A percentile compares a stretch with the other conserved stretches of the same genome.
These are phyloP conservation scores for Aspergillus viridinutans DNA, from an alignment of 2,329 filamentous ascomycete species.

Conservation along the genomic window DNA sequence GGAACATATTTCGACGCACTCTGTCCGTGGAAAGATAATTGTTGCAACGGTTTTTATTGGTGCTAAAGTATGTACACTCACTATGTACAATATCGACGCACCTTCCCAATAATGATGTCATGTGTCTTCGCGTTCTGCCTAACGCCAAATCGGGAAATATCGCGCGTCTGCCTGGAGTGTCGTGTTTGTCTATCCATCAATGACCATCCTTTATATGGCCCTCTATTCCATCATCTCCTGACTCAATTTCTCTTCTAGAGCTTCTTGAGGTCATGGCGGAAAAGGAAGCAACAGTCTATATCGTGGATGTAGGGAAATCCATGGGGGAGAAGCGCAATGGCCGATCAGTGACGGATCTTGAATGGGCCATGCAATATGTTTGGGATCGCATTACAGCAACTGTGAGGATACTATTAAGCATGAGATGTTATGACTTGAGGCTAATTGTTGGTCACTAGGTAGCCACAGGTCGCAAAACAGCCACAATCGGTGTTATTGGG, in stretches of 20 bases:
- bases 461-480: conserved; percentile 67
- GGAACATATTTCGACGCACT: background rate
- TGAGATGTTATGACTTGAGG: background rate
- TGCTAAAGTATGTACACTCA: background rate
- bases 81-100: conserved; percentile 9
- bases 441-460: conserved; percentile 36
- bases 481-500: conserved; percentile 73
- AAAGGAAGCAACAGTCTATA: conserved; percentile 90
- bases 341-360: conserved; percentile 72
- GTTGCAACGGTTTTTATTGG: conserved; percentile 7
- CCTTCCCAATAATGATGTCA: conserved; percentile 29
- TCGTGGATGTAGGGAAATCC: conserved; percentile 81
- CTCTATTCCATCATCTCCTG: background rate
- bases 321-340: conserved; percentile 72
- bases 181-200: conserved; percentile 2
- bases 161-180: conserved; percentile 40
- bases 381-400: conserved; percentile 88
- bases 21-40: background rate
- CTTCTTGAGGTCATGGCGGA: conserved; percentile 64
- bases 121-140: conserved; percentile 34
- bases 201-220: background rate
- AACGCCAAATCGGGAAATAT: conserved; percentile 34
- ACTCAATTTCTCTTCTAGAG: background rate
- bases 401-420: conserved; percentile 45
- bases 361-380: conserved; percentile 85